Evolutionary conservation across 192 early-diverging fungal species (phyloP).

Genomic region (Linnemannia zychae): DNA sequence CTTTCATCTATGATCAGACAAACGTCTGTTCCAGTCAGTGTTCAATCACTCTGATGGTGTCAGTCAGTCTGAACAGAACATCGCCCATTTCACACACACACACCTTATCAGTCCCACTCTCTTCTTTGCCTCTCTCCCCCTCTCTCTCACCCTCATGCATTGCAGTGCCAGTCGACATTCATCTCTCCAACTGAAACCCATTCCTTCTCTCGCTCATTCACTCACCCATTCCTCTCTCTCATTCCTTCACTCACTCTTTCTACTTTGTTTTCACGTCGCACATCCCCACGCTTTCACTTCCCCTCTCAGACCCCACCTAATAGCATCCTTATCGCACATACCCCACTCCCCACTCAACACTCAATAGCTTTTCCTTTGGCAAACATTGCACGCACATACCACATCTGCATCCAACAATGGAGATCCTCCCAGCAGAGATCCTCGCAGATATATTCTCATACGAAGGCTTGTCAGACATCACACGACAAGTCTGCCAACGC

Average conservation of each 20-base stretch:
- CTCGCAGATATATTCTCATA: slow-evolving; percentile 41
- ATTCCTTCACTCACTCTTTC: neutral
- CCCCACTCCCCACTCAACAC: neutral
- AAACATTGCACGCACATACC: neutral
- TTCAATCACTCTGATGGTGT: neutral
- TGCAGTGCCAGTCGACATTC: neutral
- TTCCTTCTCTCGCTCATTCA: neutral
- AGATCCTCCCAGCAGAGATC: slow-evolving; percentile 43
- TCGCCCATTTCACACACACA: neutral
- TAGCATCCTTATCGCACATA: neutral
- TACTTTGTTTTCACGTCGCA: neutral
- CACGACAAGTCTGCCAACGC: slow-evolving; percentile 40
- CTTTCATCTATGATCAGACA: no score
- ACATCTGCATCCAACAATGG: neutral
- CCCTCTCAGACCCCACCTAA: neutral
- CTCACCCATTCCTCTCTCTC: neutral
- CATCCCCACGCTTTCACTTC: neutral
- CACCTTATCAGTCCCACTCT: neutral
- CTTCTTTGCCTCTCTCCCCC: neutral
- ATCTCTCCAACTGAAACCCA: neutral
- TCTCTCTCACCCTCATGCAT: no score
- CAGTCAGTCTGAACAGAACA: neutral
- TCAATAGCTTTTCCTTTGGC: neutral
- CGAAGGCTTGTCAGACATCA: slow-evolving; percentile 44
- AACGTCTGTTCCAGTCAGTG: no score